Evolutionary conservation across 208 protist species (phyloP).

Genomic region (Leptomonas seymouri): DNA sequence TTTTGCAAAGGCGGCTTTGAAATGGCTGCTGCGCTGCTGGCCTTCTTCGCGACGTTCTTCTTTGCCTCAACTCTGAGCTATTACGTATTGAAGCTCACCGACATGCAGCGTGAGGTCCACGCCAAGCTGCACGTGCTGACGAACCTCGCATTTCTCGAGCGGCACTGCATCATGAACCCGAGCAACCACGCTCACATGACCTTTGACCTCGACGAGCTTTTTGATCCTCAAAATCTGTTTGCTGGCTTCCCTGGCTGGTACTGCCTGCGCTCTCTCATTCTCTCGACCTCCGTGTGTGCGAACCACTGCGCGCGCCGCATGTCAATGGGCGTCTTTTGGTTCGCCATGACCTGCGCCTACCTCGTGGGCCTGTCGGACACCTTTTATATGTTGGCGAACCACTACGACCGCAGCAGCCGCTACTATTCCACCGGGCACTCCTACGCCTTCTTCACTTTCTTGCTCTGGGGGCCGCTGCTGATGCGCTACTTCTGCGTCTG

Average conservation of each 20-base stretch:
- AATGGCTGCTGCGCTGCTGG: slow-evolving; percentile 41
- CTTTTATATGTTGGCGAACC: slow-evolving; percentile 38
- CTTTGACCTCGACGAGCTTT: slow-evolving; percentile 63
- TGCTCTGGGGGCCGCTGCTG: slow-evolving; percentile 62
- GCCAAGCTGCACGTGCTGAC: slow-evolving; percentile 74
- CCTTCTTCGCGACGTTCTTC: slow-evolving; percentile 60
- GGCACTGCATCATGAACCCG: slow-evolving; percentile 63
- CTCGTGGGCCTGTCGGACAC: slow-evolving; percentile 48
- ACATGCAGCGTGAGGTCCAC: slow-evolving; percentile 79
- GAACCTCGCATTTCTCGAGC: slow-evolving; percentile 67
- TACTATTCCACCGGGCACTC: slow-evolving; percentile 64
- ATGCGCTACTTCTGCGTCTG: slow-evolving; percentile 65
- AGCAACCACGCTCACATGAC: slow-evolving; percentile 43
- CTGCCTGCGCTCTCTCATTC: slow-evolving; percentile 65
- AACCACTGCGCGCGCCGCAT: slow-evolving; percentile 64
- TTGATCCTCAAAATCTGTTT: slow-evolving; percentile 59
- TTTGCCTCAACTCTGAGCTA: slow-evolving; percentile 57
- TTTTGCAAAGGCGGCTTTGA: slow-evolving; percentile 47
- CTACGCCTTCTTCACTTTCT: slow-evolving; percentile 57
- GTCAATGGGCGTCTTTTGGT: slow-evolving; percentile 66
- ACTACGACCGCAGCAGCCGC: slow-evolving; percentile 17
- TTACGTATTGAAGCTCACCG: slow-evolving; percentile 70
- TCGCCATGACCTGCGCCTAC: slow-evolving; percentile 42
- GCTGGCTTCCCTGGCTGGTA: slow-evolving; percentile 80
- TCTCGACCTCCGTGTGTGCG: slow-evolving; percentile 70